These are phyloP conservation scores for rapeseed (Brassica napus) DNA, from an alignment of 345 rosid species.

Conservation along the genomic window Da-Ae NC_063448.1:4256501-4257000, in stretches of 20 bases:
- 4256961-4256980: conserved; percentile 72
- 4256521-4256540: conserved; percentile 88
- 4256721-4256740: conserved; percentile 79
- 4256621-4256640: conserved; percentile 81
- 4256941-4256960: conserved; percentile 62
- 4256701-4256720: conserved; percentile 78
- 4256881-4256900: conserved; percentile 70
- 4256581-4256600: conserved; percentile 80
- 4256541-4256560: conserved; percentile 79
- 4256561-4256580: conserved; percentile 69
- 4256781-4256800: conserved; percentile 71
- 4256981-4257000: conserved; percentile 74
- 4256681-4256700: conserved; percentile 90
- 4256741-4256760: conserved; percentile 85
- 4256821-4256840: conserved; percentile 82
- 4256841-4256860: conserved; percentile 70
- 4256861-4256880: conserved; percentile 76
- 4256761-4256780: conserved; percentile 56
- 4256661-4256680: conserved; percentile 75
- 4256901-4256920: conserved; percentile 55
- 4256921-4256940: conserved; percentile 82
- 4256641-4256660: conserved; percentile 63
- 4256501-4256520: conserved; percentile 90
- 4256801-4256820: conserved; percentile 67
- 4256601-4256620: conserved; percentile 78